Percentiles rank a stretch among this genome's conserved stretches.
Conservation (phyloP, 2,329 filamentous ascomycete genomes). For the Mycosphaerelloides madeirae region DNA sequence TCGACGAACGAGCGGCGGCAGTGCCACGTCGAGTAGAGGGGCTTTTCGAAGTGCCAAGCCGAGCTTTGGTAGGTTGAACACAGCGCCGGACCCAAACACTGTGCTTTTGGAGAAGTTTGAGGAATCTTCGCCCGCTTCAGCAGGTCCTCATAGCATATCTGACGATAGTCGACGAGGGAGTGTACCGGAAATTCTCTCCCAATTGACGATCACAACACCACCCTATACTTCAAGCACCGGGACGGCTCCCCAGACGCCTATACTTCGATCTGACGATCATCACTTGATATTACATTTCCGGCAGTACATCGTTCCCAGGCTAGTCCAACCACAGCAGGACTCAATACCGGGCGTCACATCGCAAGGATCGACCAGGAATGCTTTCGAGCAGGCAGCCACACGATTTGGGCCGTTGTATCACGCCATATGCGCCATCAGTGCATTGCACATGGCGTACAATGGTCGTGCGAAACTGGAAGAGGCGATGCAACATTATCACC, state of each 20-base stretch:
- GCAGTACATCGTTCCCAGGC: slow-evolving; percentile 23
- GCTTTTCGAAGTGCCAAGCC: slow-evolving; percentile 5
- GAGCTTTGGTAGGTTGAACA: slow-evolving; percentile 8
- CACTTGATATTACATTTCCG: slow-evolving; percentile 25
- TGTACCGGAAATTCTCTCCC: slow-evolving; percentile 21
- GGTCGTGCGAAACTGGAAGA: slow-evolving; percentile 43
- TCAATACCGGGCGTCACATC: slow-evolving; percentile 5
- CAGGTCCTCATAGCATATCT: slow-evolving; percentile 1
- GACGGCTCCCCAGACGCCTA: slow-evolving; percentile 13
- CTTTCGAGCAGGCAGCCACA: slow-evolving; percentile 38
- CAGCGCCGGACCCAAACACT: slow-evolving; percentile 42
- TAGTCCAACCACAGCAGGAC: slow-evolving; percentile 20
- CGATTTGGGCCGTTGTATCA: slow-evolving; percentile 52
- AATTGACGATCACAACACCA: slow-evolving; percentile 21
- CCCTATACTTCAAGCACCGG: slow-evolving; percentile 10
- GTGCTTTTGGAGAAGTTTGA: slow-evolving; percentile 50
- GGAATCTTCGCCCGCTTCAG: slow-evolving; percentile 30
- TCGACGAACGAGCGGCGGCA: slow-evolving; percentile 24
- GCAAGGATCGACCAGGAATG: slow-evolving; percentile 21
- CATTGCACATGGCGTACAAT: slow-evolving; percentile 48
- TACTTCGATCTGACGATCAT: slow-evolving; percentile 13
- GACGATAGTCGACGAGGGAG: slow-evolving; percentile 10
- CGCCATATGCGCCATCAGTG: slow-evolving; percentile 56
- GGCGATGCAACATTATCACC: slow-evolving; percentile 52
- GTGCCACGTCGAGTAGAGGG: slow-evolving; percentile 3